Percentiles rank a stretch among this genome's conserved stretches.
phyloP scores from a whole-genome alignment of 192 early-diverging fungal species.

The Rhizophlyctis rosea region DNA sequence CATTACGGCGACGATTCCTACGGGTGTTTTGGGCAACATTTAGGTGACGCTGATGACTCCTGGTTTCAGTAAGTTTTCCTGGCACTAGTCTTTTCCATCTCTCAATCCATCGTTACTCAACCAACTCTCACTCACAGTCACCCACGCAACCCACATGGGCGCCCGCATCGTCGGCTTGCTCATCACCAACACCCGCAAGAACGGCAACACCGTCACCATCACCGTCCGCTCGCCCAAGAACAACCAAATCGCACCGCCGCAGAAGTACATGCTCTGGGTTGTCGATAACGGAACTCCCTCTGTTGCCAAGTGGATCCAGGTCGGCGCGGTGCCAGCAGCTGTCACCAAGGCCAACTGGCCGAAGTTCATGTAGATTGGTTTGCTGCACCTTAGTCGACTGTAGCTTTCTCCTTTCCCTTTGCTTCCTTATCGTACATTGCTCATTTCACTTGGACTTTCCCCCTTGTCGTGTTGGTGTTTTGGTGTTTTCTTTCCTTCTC shows the following conservation, averaged over 20 bases:
- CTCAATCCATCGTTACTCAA: background rate
- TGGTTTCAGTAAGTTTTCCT: conserved; percentile 13
- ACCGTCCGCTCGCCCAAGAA: conserved; percentile 6
- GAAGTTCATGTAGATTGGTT: too few relatives aligned
- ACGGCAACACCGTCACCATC: background rate
- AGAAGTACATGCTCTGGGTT: conserved; percentile 25
- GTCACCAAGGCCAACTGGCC: background rate
- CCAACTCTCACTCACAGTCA: conserved; percentile 2
- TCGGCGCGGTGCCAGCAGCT: conserved; percentile 20
- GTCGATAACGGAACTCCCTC: conserved; percentile 22
- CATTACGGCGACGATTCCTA: conserved; percentile 6
- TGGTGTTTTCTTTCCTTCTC: too few relatives aligned
- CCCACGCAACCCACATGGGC: conserved; percentile 26
- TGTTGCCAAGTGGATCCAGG: conserved; percentile 25
- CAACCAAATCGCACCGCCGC: conserved; percentile 11
- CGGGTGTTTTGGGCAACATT: background rate
- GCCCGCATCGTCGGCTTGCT: conserved; percentile 12
- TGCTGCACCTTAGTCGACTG: too few relatives aligned
- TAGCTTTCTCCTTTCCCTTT: too few relatives aligned
- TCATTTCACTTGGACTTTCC: too few relatives aligned
- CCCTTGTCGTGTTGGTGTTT: too few relatives aligned
- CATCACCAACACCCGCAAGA: background rate
- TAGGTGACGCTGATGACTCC: conserved; percentile 13
- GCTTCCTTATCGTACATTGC: too few relatives aligned
- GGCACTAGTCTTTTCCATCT: background rate